Conservation (phyloP, 306 rosid species). For the Adenanthera pavonina region DNA sequence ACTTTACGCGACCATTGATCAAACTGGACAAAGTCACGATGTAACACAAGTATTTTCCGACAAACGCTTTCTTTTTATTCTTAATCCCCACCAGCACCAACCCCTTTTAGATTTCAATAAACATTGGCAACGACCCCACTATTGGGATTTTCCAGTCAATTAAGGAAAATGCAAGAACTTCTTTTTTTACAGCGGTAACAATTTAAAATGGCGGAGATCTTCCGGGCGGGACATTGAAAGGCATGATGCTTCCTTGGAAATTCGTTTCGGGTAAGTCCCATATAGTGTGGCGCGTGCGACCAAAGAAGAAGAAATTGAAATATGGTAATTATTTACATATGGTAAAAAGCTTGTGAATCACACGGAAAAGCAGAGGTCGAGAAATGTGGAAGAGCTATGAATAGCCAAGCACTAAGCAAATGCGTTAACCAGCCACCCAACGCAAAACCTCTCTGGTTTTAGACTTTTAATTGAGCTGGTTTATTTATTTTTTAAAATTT, state of each 20-base stretch:
- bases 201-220: slow-evolving; percentile 33
- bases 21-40: slow-evolving; percentile 36
- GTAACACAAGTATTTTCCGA: slow-evolving; percentile 40
- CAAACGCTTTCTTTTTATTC: slow-evolving; percentile 25
- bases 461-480: not conserved
- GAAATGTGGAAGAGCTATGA: slow-evolving; percentile 22
- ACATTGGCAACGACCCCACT: slow-evolving; percentile 47
- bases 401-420: slow-evolving; percentile 30
- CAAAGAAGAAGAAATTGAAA: not conserved
- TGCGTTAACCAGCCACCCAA: slow-evolving; percentile 28
- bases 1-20: slow-evolving; percentile 22
- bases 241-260: slow-evolving; percentile 17
- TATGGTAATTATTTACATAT: not conserved
- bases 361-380: slow-evolving; percentile 7
- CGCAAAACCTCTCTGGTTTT: slow-evolving; percentile 5
- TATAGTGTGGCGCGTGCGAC: slow-evolving; percentile 36
- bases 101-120: slow-evolving; percentile 42
- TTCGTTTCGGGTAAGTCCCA: slow-evolving; percentile 3
- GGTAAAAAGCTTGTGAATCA: slow-evolving; percentile 1
- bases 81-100: slow-evolving; percentile 48
- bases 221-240: slow-evolving; percentile 34
- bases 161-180: not conserved
- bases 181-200: not conserved
- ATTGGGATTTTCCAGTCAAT: slow-evolving; percentile 30
- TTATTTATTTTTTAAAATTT: not conserved